Percentiles rank a stretch among this genome's conserved stretches.
Evolutionary conservation across 164 flowering plant genomes (phyloP).

Genomic region (Vitis labrusca): DNA sequence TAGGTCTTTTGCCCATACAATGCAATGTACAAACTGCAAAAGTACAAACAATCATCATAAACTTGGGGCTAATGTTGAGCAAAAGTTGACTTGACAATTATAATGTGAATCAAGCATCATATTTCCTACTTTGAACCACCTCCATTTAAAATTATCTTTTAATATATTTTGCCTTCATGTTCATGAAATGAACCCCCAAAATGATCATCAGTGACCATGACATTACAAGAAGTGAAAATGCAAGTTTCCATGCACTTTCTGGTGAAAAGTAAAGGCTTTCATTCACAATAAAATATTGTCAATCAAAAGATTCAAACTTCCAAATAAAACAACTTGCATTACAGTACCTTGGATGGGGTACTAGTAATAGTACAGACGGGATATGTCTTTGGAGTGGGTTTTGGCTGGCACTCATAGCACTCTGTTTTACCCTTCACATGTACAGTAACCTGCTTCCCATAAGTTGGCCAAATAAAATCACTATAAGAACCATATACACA

Average conservation of each 20-base stretch:
- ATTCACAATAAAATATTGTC: not conserved
- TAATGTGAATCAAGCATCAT: not conserved
- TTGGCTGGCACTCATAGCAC: slow-evolving; percentile 97
- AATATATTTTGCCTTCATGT: not conserved
- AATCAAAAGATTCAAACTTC: not conserved
- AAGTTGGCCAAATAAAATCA: not conserved
- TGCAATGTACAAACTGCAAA: slow-evolving; percentile 97
- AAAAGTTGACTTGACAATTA: not conserved
- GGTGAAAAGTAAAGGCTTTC: not conserved
- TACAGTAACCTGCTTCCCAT: slow-evolving; percentile 72
- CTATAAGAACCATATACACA: slow-evolving; percentile 1
- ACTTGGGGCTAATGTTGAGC: slow-evolving; percentile 2
- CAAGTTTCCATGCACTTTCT: not conserved
- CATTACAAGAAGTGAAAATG: not conserved
- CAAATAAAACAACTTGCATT: not conserved
- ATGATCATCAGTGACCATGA: not conserved
- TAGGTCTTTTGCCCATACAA: slow-evolving; percentile 99
- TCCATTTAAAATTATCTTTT: not conserved
- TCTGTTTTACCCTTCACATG: slow-evolving; percentile 93
- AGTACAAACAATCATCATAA: slow-evolving; percentile 10
- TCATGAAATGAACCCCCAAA: not conserved
- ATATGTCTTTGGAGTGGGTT: slow-evolving; percentile 91
- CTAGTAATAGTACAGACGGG: slow-evolving; percentile 99
- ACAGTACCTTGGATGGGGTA: slow-evolving; percentile 91
- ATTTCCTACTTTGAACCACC: not conserved